These are phyloP conservation scores for Chiua virens DNA, from an alignment of 768 basidiomycete species.

Conservation along the genomic window DNA sequence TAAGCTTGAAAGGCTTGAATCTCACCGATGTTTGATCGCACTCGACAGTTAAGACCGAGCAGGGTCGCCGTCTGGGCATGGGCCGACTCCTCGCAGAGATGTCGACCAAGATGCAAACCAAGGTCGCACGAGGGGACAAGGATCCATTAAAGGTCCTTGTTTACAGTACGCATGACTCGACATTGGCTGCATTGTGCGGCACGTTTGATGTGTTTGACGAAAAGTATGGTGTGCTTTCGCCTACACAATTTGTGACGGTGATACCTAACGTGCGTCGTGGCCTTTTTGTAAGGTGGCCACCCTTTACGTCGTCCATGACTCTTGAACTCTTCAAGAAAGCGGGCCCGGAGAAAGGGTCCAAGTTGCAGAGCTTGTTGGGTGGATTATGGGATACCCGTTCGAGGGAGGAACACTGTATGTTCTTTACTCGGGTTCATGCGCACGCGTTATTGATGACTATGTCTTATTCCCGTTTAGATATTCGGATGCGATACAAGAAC, in stretches of 20 bases:
- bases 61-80: constrained; percentile 76
- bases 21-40: constrained; percentile 10
- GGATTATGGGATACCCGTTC: constrained; percentile 34
- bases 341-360: neutral
- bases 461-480: constrained; percentile 35
- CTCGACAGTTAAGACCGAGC: constrained; percentile 63
- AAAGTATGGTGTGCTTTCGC: constrained; percentile 38
- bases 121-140: constrained; percentile 42
- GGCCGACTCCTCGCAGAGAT: constrained; percentile 71
- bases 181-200: constrained; percentile 58
- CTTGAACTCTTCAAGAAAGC: too few species aligned
- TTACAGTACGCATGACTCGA: constrained; percentile 72
- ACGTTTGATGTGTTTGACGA: constrained; percentile 76
- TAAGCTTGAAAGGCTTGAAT: neutral
- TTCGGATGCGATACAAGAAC: constrained; percentile 81
- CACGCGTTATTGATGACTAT: too few species aligned
- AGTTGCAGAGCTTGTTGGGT: constrained; percentile 24
- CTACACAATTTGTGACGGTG: too few species aligned
- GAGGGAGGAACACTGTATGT: constrained; percentile 46
- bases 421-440: too few species aligned
- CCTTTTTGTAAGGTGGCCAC: too few species aligned
- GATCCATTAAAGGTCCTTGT: constrained; percentile 65
- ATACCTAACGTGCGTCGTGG: too few species aligned
- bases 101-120: constrained; percentile 59
- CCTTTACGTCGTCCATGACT: too few species aligned